These are phyloP conservation scores for Groenewaldozyma tartarivorans DNA, from an alignment of 805 yeast species.

Conservation along the genomic window DNA sequence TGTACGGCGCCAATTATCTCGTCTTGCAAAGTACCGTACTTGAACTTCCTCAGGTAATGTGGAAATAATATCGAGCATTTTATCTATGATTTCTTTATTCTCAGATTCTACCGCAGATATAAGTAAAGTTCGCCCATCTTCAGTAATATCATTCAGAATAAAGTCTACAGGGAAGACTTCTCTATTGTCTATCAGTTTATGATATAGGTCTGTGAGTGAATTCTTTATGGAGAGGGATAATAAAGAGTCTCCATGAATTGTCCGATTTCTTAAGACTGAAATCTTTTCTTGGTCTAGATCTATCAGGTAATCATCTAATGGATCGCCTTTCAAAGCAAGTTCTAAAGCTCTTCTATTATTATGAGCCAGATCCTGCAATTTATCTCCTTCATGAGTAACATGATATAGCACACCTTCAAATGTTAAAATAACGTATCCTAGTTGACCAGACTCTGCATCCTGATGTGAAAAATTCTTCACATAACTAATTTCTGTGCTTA, in stretches of 20 bases:
- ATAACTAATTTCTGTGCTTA: constrained; percentile 58
- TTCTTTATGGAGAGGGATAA: constrained; percentile 49
- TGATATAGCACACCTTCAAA: constrained; percentile 73
- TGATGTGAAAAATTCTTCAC: constrained; percentile 48
- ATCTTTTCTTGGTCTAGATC: constrained; percentile 5
- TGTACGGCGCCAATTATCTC: constrained; percentile 47
- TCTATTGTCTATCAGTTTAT: constrained; percentile 41
- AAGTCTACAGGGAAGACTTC: constrained; percentile 58
- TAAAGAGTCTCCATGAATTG: constrained; percentile 60
- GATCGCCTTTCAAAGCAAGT: constrained; percentile 29
- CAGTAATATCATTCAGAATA: constrained; percentile 51
- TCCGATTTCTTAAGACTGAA: constrained; percentile 31
- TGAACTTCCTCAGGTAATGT: constrained; percentile 40
- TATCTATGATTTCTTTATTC: constrained; percentile 36
- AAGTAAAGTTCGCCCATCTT: constrained; percentile 46
- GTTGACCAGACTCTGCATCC: constrained; percentile 45
- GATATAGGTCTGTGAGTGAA: constrained; percentile 31
- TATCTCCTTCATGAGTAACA: constrained; percentile 35
- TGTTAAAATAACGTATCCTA: constrained; percentile 74
- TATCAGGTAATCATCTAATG: constrained; percentile 3
- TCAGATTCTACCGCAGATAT: constrained; percentile 53
- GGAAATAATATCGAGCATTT: constrained; percentile 37
- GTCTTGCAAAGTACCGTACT: constrained; percentile 36
- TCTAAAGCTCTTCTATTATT: constrained; percentile 48
- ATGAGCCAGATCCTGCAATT: constrained; percentile 34